These are phyloP conservation scores for Blastomyces percursus DNA, from an alignment of 2,329 filamentous ascomycete species.

Conservation along the genomic window DNA sequence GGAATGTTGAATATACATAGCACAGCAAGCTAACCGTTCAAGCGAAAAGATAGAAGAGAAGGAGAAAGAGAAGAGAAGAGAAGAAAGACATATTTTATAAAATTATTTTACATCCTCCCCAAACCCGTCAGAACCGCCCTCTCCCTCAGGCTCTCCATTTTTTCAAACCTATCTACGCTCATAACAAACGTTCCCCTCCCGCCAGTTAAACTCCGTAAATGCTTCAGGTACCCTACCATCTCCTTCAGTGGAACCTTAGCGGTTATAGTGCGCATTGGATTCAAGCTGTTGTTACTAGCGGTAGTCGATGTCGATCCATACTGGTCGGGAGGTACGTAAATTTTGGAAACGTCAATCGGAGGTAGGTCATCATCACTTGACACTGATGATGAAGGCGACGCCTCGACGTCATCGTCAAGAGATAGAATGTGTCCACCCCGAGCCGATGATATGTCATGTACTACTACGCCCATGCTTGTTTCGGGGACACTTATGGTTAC, in stretches of 20 bases:
- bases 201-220: slow-evolving; percentile 76
- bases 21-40: neutral
- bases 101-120: slow-evolving; percentile 20
- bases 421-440: slow-evolving; percentile 65
- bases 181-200: slow-evolving; percentile 71
- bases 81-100: too few species aligned
- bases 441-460: slow-evolving; percentile 67
- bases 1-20: neutral
- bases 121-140: slow-evolving; percentile 43
- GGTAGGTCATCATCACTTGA: slow-evolving; percentile 24
- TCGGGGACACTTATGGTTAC: slow-evolving; percentile 81
- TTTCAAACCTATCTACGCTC: slow-evolving; percentile 61
- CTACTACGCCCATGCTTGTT: slow-evolving; percentile 64
- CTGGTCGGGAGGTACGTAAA: slow-evolving; percentile 83
- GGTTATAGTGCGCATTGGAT: slow-evolving; percentile 54
- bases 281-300: slow-evolving; percentile 13
- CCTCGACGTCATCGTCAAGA: slow-evolving; percentile 44
- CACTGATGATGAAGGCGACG: slow-evolving; percentile 18
- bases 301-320: slow-evolving; percentile 44
- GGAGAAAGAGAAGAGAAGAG: neutral
- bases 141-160: slow-evolving; percentile 51
- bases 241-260: slow-evolving; percentile 88
- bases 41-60: neutral
- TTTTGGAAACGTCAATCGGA: slow-evolving; percentile 56
- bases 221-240: slow-evolving; percentile 90